These are phyloP conservation scores for Trapa bicornis DNA, from an alignment of 345 rosid species.

Conservation along the genomic window DNA sequence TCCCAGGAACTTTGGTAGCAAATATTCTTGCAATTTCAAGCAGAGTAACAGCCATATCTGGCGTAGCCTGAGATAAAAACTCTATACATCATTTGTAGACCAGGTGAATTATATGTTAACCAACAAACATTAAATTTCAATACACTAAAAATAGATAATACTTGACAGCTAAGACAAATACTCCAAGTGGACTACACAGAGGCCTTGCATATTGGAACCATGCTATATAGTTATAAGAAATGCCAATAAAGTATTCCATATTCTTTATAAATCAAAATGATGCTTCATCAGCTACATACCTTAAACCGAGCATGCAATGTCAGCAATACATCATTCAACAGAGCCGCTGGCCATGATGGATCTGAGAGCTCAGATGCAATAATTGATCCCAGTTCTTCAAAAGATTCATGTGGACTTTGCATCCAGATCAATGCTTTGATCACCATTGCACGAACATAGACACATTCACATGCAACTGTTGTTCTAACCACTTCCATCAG, in stretches of 20 bases:
- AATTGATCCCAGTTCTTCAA: conserved; percentile 86
- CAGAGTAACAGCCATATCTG: conserved; percentile 98
- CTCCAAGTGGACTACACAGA: neutral
- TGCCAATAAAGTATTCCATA: neutral
- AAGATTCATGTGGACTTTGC: conserved; percentile 91
- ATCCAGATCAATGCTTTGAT: conserved; percentile 99
- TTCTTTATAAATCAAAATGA: neutral
- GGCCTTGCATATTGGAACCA: neutral
- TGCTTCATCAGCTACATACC: conserved; percentile 28
- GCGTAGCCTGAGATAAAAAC: conserved; percentile 57
- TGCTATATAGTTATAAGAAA: neutral
- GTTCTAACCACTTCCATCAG: conserved; percentile 97
- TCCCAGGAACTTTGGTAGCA: conserved; percentile 99
- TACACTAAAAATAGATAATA: neutral
- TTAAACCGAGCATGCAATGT: conserved; percentile 99
- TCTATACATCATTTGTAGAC: conserved; percentile 3
- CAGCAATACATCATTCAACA: conserved; percentile 86
- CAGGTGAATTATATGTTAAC: conserved; percentile 1
- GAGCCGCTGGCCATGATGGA: conserved; percentile 91
- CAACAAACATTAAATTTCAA: neutral
- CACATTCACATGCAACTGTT: conserved; percentile 98
- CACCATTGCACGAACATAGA: conserved; percentile 95
- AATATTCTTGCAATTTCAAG: conserved; percentile 98
- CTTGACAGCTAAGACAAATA: neutral
- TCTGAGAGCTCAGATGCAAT: conserved; percentile 99